A percentile compares a stretch with the other conserved stretches of the same genome.
Evolutionary conservation across 768 basidiomycete species (phyloP).

Genomic region (Sutorius australiensis): DNA sequence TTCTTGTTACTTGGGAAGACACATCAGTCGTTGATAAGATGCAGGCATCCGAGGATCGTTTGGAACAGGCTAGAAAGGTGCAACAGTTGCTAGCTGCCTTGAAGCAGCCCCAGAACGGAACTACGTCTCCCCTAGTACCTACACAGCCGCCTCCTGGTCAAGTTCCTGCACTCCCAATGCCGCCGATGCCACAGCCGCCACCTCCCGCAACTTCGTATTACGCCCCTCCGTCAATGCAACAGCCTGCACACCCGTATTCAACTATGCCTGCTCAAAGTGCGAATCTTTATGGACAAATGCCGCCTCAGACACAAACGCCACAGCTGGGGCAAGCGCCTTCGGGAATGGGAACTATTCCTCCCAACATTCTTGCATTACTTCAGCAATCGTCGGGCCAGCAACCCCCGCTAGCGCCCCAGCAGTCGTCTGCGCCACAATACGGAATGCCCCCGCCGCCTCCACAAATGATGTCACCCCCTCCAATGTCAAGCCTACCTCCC

Average conservation of each 20-base stretch:
- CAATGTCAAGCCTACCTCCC: conserved; percentile 38
- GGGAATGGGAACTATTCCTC: conserved; percentile 46
- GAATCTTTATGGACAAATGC: conserved; percentile 30
- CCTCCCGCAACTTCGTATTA: conserved; percentile 41
- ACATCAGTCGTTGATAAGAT: background rate
- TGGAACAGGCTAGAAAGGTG: conserved; percentile 85
- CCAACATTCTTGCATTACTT: conserved; percentile 65
- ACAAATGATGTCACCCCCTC: conserved; percentile 43
- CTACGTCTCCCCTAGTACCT: conserved; percentile 11
- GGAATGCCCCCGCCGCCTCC: conserved; percentile 40
- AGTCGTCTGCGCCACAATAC: conserved; percentile 28
- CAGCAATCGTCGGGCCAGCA: conserved; percentile 47
- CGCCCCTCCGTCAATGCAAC: conserved; percentile 36
- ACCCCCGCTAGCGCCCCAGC: conserved; percentile 31
- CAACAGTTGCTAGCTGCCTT: conserved; percentile 81
- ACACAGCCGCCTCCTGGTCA: conserved; percentile 32
- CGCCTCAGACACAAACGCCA: conserved; percentile 27
- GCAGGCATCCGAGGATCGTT: conserved; percentile 57
- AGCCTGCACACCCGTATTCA: conserved; percentile 20
- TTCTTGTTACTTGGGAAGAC: background rate
- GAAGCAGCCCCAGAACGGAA: conserved; percentile 58
- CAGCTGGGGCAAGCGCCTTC: conserved; percentile 35
- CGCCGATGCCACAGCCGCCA: conserved; percentile 28
- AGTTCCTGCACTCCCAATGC: conserved; percentile 36
- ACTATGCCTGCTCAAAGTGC: conserved; percentile 17